Evolutionary conservation across 2,329 filamentous ascomycete genomes (phyloP), one percentile per base, ranked within the genome.

Genomic region (Decorospora gaudefroyi): DNA sequence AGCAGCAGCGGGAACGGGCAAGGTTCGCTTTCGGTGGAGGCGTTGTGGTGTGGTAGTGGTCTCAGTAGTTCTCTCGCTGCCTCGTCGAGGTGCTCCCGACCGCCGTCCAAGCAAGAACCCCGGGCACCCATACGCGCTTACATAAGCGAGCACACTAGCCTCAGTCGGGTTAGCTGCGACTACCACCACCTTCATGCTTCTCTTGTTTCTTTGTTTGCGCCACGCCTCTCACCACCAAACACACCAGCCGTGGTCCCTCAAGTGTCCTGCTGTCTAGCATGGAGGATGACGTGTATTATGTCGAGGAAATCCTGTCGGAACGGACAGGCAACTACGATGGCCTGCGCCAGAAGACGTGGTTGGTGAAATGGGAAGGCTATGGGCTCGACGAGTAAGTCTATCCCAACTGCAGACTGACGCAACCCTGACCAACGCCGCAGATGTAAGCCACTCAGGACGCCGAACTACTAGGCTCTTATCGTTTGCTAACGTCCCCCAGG

Each of bases 351-450:
- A 41, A 68, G 56, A 42, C 71, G 16, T 89, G 82, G 59, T 75
- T 90, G 1, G 78, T 88, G 15, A 77, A 80, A 46, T 90, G 86
- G 86, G 71, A 74, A 17, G 77, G 73, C 2, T 90, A 85, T 57
- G 72, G 75, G 1, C 49, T 83, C 18, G 44, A 65, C 28, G 39
- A 51, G 61, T 65, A 53, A 47, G 51, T 40, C 8, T 23, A 13
- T 33, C 18, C 4, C 7, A 29, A 15, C 3, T 11, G 11, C 32
- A n/a, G 8, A 18, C 15, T 32, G 3, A 9, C 31, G 13, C 19
- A 31, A 23, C 10, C 19, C 16, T 41, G 33, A 51, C 28, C 27
- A n/a, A 21, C 27, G n/a, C 8, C 26, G 10, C 19, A 52, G 46
- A 28, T 51, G 49, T 53, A 48, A 55, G 39, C 22, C n/a, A n/a